Percentiles rank a stretch among this genome's conserved stretches.
Evolutionary conservation across 345 rosid species (phyloP).

Genomic region (Physaria fendleri): DNA sequence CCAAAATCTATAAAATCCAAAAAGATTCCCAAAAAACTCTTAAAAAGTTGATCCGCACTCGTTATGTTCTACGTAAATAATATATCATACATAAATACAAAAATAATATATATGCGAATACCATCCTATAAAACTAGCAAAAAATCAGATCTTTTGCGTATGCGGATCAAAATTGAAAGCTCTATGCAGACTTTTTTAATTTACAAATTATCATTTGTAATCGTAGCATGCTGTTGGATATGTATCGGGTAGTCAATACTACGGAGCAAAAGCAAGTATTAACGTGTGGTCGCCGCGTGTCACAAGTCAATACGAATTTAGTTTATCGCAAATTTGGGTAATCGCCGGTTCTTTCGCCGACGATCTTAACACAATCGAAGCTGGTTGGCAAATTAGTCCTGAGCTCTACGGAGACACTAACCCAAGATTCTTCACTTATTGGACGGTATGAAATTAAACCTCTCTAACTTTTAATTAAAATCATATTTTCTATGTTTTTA

Average conservation of each 20-base stretch:
- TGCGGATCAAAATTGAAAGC: no score
- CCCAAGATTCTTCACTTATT: slow-evolving; percentile 95
- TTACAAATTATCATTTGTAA: neutral
- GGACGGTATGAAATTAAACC: slow-evolving; percentile 84
- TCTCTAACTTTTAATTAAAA: slow-evolving; percentile 7
- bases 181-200: no score
- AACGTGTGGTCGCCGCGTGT: slow-evolving; percentile 96
- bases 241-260: slow-evolving; percentile 76
- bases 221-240: slow-evolving; percentile 95
- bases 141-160: no score
- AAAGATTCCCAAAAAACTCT: no score
- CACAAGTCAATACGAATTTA: slow-evolving; percentile 75
- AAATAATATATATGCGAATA: no score
- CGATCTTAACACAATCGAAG: slow-evolving; percentile 98
- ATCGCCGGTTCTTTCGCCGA: slow-evolving; percentile 92
- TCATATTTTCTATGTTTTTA: neutral
- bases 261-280: slow-evolving; percentile 93
- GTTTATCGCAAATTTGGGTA: slow-evolving; percentile 94
- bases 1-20: no score
- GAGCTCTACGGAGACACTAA: slow-evolving; percentile 89
- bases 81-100: no score
- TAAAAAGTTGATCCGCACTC: no score
- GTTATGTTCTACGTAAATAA: no score
- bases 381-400: slow-evolving; percentile 99
- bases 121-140: no score